Evolutionary conservation across 306 rosid species (phyloP).

Genomic region (Pachyrhizus erosus): DNA sequence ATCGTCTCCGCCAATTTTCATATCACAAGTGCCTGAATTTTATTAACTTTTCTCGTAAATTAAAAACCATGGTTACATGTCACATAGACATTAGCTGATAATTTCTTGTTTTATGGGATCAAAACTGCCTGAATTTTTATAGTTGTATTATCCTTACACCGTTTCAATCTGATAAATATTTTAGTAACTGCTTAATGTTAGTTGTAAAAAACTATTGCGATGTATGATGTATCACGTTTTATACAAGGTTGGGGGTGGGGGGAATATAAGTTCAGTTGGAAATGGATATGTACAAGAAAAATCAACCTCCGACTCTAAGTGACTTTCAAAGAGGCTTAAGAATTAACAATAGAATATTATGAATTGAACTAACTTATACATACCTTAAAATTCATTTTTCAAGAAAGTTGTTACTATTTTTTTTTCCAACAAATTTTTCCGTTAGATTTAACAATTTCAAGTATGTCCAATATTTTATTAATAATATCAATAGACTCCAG

Average conservation of each 20-base stretch:
- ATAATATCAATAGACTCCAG: neutral
- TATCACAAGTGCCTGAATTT: neutral
- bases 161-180: neutral
- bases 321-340: neutral
- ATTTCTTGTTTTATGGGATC: neutral
- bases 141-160: neutral
- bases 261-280: neutral
- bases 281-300: neutral
- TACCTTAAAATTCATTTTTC: neutral
- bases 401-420: neutral
- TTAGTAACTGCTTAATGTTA: neutral
- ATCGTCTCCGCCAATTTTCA: too few species aligned
- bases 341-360: neutral
- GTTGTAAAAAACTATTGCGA: neutral
- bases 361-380: neutral
- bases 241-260: neutral
- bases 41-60: neutral
- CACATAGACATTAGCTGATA: too few species aligned
- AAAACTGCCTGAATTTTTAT: neutral
- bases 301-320: neutral
- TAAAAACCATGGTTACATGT: neutral
- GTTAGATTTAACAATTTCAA: slow-evolving; percentile 8
- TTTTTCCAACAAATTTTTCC: neutral
- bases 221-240: neutral
- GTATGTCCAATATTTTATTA: neutral